Base-by-base conservation (phyloP, 768 basidiomycete genomes). In the Hypholoma sublateritium region DNA sequence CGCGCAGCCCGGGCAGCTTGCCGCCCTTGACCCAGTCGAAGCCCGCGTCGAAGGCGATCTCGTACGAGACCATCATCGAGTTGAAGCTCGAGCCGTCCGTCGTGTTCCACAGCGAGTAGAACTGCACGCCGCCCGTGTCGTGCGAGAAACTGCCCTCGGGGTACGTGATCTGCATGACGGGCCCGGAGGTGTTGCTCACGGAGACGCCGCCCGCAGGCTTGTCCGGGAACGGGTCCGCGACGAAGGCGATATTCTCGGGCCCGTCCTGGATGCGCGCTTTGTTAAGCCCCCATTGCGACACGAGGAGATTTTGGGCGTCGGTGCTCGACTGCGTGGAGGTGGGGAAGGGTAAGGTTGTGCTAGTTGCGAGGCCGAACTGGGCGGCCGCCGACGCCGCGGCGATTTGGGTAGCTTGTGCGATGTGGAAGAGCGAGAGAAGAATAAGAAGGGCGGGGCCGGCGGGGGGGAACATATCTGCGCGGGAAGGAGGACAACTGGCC, bases 21-120 rank as follows among this genome's bases (percentile, higher is more conserved):
- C 87, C 89, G 22, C 87, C 82, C 64, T 86, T 85, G 25, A 88
- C 86, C 80, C 83, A 93, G 64, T 87, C 72, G 67, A 88, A 93
- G 41, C 69, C 72, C 0, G 70, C 46, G 57, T 85, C 83, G 66
- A 93, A 90, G 1, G 88, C 87, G 24, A 92, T 73, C 63, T 92
- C 89, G 69, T 92, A 91, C 7, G 84, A 79, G 16, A 90, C 69
- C 53, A 89, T 69, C 88, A 91, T 88, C 41, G 84, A 80, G 59
- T 82, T 74, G 62, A 88, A 89, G 17, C 72, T 69, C 24, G 79
- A 77, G 3, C 78, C 79, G 57, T 83, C 80, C 2, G 80, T 77
- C 6, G 79, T 74, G 60, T 91, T 88, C 86, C 87, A 91, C 4
- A 87, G 69, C 60, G 82, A 79, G 63, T 81, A 83, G 61, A 88